These are phyloP conservation scores for Paramecium biaurelia DNA, from an alignment of 73 alveolate species.

Conservation along the genomic window DNA sequence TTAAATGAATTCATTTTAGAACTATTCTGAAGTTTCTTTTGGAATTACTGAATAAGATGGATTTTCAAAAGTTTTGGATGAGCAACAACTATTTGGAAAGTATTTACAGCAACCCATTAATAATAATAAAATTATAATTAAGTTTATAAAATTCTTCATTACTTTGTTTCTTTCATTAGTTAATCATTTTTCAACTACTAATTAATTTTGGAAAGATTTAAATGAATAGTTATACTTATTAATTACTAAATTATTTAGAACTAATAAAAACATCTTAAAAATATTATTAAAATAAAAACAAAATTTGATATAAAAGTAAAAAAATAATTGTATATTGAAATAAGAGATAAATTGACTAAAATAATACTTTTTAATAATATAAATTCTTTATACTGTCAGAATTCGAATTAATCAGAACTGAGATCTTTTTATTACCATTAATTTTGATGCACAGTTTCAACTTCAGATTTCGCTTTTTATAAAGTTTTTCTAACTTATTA, in stretches of 20 bases:
- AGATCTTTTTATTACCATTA: background rate
- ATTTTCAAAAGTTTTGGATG: background rate
- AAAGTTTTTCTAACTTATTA: background rate
- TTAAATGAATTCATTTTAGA: background rate
- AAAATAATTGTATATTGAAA: background rate
- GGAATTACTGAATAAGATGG: background rate
- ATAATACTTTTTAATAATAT: too few species aligned
- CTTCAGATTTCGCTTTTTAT: background rate
- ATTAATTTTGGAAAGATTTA: background rate
- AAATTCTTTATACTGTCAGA: background rate
- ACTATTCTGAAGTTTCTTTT: background rate
- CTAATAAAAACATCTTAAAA: background rate
- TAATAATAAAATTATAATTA: background rate
- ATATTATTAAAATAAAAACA: background rate
- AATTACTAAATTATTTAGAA: background rate
- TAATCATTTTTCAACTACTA: too few species aligned
- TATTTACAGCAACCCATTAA: constrained; percentile 13
- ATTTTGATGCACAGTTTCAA: background rate
- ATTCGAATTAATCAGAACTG: background rate
- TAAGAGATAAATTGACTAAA: too few species aligned
- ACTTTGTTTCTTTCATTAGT: background rate
- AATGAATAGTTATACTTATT: too few species aligned
- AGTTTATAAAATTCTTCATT: too few species aligned
- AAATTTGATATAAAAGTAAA: background rate
- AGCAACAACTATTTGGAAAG: background rate